A percentile compares a stretch with the other conserved stretches of the same genome.
phyloP scores from a whole-genome alignment of 306 rosid genomes.

The Medicago arabica region DNA sequence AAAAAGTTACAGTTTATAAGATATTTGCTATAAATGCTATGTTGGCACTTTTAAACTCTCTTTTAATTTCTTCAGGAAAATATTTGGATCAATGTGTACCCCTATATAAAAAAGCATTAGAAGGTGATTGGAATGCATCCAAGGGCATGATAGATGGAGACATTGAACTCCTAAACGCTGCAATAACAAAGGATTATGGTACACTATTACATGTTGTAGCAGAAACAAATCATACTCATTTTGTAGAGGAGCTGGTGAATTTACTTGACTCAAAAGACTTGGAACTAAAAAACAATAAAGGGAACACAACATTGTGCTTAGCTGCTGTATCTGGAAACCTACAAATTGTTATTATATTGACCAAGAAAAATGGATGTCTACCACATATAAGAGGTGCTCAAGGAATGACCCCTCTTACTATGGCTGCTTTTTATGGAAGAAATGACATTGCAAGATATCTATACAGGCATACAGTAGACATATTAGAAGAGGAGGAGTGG shows the following conservation, averaged over 20 bases:
- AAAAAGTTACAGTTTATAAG: too few species aligned
- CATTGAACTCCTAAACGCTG: neutral
- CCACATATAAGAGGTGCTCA: conserved; percentile 34
- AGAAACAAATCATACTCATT: conserved; percentile 42
- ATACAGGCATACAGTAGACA: neutral
- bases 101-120: conserved; percentile 41
- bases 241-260: conserved; percentile 44
- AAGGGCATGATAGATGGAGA: conserved; percentile 39
- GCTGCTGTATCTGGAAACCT: conserved; percentile 47
- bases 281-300: conserved; percentile 35
- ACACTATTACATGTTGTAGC: conserved; percentile 50
- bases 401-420: conserved; percentile 43
- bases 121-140: conserved; percentile 47
- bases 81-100: conserved; percentile 44
- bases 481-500: conserved; percentile 29
- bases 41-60: neutral
- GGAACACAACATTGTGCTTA: conserved; percentile 40
- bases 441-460: conserved; percentile 41
- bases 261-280: conserved; percentile 21
- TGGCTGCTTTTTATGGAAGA: conserved; percentile 45
- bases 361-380: neutral
- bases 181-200: conserved; percentile 38
- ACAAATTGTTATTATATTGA: conserved; percentile 32
- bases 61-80: conserved; percentile 16
- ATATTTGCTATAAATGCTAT: too few species aligned